phyloP scores from a whole-genome alignment of 2,329 filamentous ascomycete genomes.

The Aphanoascus verrucosus region DNA sequence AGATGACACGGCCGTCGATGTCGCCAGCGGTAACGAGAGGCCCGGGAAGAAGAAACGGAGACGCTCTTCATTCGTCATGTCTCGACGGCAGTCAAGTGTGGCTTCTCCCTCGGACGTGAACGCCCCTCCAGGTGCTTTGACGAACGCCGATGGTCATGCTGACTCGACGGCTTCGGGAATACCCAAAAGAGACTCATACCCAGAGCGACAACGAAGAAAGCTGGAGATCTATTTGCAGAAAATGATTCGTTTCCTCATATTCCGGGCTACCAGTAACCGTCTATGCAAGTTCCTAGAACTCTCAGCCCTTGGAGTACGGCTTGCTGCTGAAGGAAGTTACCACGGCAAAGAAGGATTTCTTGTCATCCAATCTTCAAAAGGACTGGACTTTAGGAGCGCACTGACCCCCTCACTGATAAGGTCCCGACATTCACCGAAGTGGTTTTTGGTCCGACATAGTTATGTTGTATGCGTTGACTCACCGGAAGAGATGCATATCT shows the following conservation, averaged over 20 bases:
- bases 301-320: constrained; percentile 81
- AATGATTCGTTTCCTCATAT: constrained; percentile 94
- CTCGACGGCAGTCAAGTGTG: constrained; percentile 49
- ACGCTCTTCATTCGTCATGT: constrained; percentile 45
- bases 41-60: constrained; percentile 42
- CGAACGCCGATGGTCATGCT: constrained; percentile 26
- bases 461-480: constrained; percentile 98
- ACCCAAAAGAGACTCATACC: constrained; percentile 49
- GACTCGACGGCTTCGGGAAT: constrained; percentile 34
- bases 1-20: constrained; percentile 48
- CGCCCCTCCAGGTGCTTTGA: constrained; percentile 26
- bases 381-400: constrained; percentile 72
- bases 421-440: constrained; percentile 77
- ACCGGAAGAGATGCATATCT: constrained; percentile 96
- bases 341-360: constrained; percentile 95
- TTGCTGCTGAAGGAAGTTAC: constrained; percentile 91
- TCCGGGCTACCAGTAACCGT: constrained; percentile 87
- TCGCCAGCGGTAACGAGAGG: constrained; percentile 58
- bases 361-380: constrained; percentile 83
- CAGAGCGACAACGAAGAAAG: constrained; percentile 71
- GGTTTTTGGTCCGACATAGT: constrained; percentile 96
- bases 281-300: constrained; percentile 93
- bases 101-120: constrained; percentile 32
- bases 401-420: constrained; percentile 69
- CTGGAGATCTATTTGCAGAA: constrained; percentile 84